Evolutionary conservation across 2,329 filamentous ascomycete species (phyloP).

Genomic region (Colletotrichum musae): DNA sequence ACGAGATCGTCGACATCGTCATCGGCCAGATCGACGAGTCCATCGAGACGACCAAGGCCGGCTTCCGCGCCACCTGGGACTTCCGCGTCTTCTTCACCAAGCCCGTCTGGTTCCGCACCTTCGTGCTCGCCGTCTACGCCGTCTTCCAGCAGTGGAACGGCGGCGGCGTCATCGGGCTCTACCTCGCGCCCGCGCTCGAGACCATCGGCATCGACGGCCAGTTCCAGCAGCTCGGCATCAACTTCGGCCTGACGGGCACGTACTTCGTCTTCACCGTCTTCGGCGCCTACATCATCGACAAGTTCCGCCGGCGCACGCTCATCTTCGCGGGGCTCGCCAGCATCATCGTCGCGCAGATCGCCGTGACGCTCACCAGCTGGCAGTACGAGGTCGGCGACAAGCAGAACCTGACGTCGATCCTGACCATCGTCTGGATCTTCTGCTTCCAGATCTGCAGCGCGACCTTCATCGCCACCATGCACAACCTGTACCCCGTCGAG

Average conservation of each 20-base stretch:
- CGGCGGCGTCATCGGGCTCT: slow-evolving; percentile 60
- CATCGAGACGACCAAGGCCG: slow-evolving; percentile 54
- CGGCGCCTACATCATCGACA: slow-evolving; percentile 59
- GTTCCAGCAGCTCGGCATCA: slow-evolving; percentile 58
- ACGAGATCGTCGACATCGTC: slow-evolving; percentile 58
- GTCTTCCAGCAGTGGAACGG: slow-evolving; percentile 62
- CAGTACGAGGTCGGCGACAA: slow-evolving; percentile 51
- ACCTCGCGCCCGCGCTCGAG: slow-evolving; percentile 56
- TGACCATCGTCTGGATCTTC: slow-evolving; percentile 64
- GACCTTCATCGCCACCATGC: slow-evolving; percentile 62
- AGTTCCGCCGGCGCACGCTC: slow-evolving; percentile 58
- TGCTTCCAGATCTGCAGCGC: slow-evolving; percentile 63
- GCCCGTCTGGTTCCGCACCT: slow-evolving; percentile 57
- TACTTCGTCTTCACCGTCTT: slow-evolving; percentile 62
- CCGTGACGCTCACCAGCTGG: slow-evolving; percentile 64
- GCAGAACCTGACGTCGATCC: slow-evolving; percentile 51
- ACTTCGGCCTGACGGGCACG: slow-evolving; percentile 57
- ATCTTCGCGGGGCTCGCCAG: slow-evolving; percentile 47
- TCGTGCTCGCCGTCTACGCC: slow-evolving; percentile 61
- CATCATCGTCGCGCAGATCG: slow-evolving; percentile 60
- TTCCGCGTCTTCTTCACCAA: slow-evolving; percentile 62
- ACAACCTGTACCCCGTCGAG: slow-evolving; percentile 62
- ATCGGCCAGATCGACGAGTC: slow-evolving; percentile 61
- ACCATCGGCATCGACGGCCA: slow-evolving; percentile 56
- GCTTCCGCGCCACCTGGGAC: slow-evolving; percentile 58